Evolutionary conservation across 1,284 basidiomycete genomes (phyloP), one percentile per base, ranked within the genome.

Genomic region (Tremellales sp.): DNA sequence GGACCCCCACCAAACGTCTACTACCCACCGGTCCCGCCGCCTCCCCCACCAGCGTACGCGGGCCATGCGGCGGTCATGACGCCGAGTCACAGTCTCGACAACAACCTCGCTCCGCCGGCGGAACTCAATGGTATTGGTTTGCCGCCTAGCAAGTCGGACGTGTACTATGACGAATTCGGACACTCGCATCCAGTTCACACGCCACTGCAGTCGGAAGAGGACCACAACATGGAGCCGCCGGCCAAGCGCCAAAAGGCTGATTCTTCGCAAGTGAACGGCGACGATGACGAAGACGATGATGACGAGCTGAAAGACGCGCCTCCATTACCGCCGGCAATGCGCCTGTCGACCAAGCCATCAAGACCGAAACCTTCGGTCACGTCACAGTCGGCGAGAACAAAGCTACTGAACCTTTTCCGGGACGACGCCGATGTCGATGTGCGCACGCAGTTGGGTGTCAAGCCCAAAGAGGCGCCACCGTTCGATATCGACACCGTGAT

Each of bases 401-500:
- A 60, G 54, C 56, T 71, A 12, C 46, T 73, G 23, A 57, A 57
- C 8, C 54, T 70, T 19, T 73, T 71, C 53, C 55, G 59, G 21
- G 36, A 45, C 4, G 60, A 61, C 10, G 55, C 51, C 15, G 25
- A 46, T 2, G 58, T 62, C 12, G 58, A 66, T 47, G 52, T 68
- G 13, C 57, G 65, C 15, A 17, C 48, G 19, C 47, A 55, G 23
- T 58, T 67, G 23, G 61, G 65, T 40, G 39, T 65, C 6, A 43
- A 45, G 2, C 17, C 57, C 17, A 50, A 51, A 17, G 53, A 61
- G 15, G 41, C 46, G 35, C 41, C 53, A 1, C 64, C 64, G 15
- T 67, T 84, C 43, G 88, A 91, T 54, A 76, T 87, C 43, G 87
- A 97, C 68, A 79, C 82, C 17, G 80, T 92, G 39, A 81, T 97